These are phyloP conservation scores for Polysphondylium violaceum DNA, from an alignment of 78 protist species.

Conservation along the genomic window DNA sequence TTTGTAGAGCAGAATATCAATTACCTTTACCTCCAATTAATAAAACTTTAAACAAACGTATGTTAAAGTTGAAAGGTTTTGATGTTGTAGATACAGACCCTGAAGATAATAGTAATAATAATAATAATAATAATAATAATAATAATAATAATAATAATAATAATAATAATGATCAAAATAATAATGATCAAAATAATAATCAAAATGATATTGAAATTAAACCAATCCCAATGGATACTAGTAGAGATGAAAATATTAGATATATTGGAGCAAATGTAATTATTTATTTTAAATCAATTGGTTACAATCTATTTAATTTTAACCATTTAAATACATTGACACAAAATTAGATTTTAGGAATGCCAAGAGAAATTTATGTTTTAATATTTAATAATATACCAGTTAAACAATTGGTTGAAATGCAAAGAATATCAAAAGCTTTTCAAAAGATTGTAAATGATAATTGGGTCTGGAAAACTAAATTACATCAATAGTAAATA, in stretches of 20 bases:
- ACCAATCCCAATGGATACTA: conserved; percentile 3
- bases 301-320: not conserved
- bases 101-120: not conserved
- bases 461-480: conserved; percentile 43
- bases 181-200: conserved; percentile 3
- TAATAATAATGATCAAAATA: conserved; percentile 9
- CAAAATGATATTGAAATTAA: not conserved
- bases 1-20: conserved; percentile 43
- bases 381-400: conserved; percentile 11
- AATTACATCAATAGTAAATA: conserved; percentile 39
- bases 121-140: conserved; percentile 36
- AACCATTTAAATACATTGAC: not conserved
- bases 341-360: conserved; percentile 19
- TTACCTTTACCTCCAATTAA: conserved; percentile 59
- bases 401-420: conserved; percentile 2
- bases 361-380: conserved; percentile 53
- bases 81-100: conserved; percentile 19
- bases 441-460: conserved; percentile 19
- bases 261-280: not conserved
- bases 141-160: conserved; percentile 27
- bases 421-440: conserved; percentile 30
- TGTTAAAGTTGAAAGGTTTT: conserved; percentile 53
- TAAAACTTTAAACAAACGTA: conserved; percentile 21
- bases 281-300: too few relatives aligned
- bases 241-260: not conserved